These are phyloP conservation scores for Cercospora sojina DNA, from an alignment of 2,329 filamentous ascomycete species.

Conservation along the genomic window DNA sequence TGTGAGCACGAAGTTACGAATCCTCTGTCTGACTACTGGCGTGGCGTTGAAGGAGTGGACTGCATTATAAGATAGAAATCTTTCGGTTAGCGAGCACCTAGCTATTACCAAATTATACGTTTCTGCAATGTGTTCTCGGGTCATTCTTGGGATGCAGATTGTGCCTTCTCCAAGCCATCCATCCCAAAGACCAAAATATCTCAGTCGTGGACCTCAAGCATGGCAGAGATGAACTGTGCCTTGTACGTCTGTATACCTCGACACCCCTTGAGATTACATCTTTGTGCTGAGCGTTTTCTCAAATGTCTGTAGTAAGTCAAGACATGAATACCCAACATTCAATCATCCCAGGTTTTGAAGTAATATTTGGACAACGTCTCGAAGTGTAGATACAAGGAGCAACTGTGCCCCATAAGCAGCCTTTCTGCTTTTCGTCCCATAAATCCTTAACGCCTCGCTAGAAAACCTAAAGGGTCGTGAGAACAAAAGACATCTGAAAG, in stretches of 20 bases:
- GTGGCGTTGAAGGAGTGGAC: not conserved
- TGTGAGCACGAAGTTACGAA: not conserved
- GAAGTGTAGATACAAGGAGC: not conserved
- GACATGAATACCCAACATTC: too few relatives aligned
- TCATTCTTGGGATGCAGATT: not conserved
- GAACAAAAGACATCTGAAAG: not conserved
- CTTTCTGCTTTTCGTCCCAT: not conserved
- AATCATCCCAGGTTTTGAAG: not conserved
- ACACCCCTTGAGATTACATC: too few relatives aligned
- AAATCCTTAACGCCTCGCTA: not conserved
- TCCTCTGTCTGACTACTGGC: not conserved
- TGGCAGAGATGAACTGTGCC: not conserved
- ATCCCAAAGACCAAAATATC: too few relatives aligned
- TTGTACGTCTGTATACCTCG: too few relatives aligned
- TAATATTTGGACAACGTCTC: not conserved
- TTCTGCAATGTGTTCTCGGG: not conserved
- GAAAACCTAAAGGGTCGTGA: not conserved
- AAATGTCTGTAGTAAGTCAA: too few relatives aligned
- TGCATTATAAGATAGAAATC: not conserved
- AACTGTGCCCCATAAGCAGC: not conserved
- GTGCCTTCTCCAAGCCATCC: too few relatives aligned
- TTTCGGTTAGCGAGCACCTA: not conserved
- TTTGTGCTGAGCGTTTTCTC: too few relatives aligned
- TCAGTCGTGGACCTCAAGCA: not conserved
- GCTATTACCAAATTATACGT: not conserved